Base-by-base conservation (phyloP, 129 eudicot genomes). In the Saussurea involucrata region DNA sequence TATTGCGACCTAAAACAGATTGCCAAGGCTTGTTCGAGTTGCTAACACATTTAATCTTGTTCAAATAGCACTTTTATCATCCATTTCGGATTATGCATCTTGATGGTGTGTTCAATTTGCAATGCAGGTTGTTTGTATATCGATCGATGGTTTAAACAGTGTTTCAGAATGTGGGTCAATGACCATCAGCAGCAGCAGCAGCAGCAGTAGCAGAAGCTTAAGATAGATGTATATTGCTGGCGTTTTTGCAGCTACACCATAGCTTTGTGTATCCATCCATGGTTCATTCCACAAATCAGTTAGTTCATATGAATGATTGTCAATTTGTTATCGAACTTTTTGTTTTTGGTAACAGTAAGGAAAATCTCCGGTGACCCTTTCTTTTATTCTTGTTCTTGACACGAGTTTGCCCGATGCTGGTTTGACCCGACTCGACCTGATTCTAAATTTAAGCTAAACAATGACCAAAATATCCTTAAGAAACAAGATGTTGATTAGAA, bases 81-180 rank as follows among this genome's bases (percentile, higher is more conserved):
- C 4, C 20, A 53, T n/a, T 18, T 20, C 13, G 12, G 11, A 60
- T 60, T 60, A 20, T 21, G 27, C n/a, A 34, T 32, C 0, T 21
- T 63, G 49, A 79, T 44, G 67, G 18, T 46, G 73, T 78, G 13
- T 61, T 4, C 22, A 12, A 8, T 71, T 68, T 55, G 18, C 28
- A 40, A 13, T 79, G 78, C 67, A 79, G 83, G 67, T 44, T 79
- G 67, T 44, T 79, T 29, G 44, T 34, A 55, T 18, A 55, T 13
- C 68, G 17, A 25, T 37, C 36, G 12, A 78, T 71, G 82, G 28
- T 64, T 72, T 21, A 61, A 60, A 60, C 25, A 60, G 12, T 6
- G 65, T 60, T 53, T 60, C 5, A 4, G 17, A 34, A 34, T 60
- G 63, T 74, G 34, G 37, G 57, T 21, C 63, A 57, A 24, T 58